phyloP scores from a whole-genome alignment of 1,139 yeast species.

The Geotrichum klebahnii region DNA sequence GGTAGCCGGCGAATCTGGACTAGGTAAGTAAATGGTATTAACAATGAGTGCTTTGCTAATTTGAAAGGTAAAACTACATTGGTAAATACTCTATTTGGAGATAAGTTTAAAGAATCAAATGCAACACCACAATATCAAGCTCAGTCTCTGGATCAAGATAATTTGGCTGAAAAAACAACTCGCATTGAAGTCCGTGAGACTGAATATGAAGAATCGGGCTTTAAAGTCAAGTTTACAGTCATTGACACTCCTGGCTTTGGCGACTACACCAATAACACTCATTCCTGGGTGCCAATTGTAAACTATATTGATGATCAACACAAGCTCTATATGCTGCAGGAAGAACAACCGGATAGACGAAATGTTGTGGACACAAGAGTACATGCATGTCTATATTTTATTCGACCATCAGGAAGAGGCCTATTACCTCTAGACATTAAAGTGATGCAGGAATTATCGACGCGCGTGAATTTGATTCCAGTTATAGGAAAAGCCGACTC shows the following conservation, averaged over 20 bases:
- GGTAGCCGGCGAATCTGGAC: slow-evolving; percentile 90
- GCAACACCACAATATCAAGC: slow-evolving; percentile 9
- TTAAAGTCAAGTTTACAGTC: slow-evolving; percentile 50
- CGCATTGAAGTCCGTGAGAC: slow-evolving; percentile 43
- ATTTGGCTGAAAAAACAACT: slow-evolving; percentile 38
- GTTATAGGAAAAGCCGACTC: slow-evolving; percentile 73
- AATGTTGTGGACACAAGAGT: slow-evolving; percentile 55
- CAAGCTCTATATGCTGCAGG: slow-evolving; percentile 55
- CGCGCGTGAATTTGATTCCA: slow-evolving; percentile 69
- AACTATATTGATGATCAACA: slow-evolving; percentile 61
- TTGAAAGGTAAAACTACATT: slow-evolving; percentile 62
- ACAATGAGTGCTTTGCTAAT: not conserved
- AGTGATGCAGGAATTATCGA: slow-evolving; percentile 63
- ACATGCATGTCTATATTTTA: slow-evolving; percentile 72
- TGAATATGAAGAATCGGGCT: slow-evolving; percentile 49
- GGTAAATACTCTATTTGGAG: slow-evolving; percentile 66
- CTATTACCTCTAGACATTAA: slow-evolving; percentile 58
- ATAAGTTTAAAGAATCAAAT: slow-evolving; percentile 45
- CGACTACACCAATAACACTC: slow-evolving; percentile 57
- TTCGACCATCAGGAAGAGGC: slow-evolving; percentile 53
- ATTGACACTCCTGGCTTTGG: slow-evolving; percentile 81
- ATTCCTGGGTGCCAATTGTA: slow-evolving; percentile 56
- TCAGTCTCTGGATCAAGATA: slow-evolving; percentile 33
- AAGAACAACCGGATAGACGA: slow-evolving; percentile 64
- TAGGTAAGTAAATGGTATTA: slow-evolving; percentile 45